Conservation (phyloP, 768 basidiomycete species). For the Boletus sp. region DNA sequence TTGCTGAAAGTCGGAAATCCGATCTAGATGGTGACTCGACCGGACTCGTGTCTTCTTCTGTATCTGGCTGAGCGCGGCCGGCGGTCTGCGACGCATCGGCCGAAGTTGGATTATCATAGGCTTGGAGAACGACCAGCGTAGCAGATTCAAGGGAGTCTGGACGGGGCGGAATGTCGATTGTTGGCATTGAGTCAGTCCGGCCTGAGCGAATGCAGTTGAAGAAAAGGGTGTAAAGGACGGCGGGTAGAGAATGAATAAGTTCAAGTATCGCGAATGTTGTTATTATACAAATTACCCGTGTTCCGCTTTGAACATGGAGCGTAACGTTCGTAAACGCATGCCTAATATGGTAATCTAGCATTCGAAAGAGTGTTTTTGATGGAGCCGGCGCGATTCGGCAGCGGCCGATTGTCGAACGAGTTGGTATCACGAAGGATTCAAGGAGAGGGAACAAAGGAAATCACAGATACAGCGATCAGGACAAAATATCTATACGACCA, state of each 20-base stretch:
- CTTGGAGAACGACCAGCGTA: constrained; percentile 27
- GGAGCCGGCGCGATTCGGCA: neutral
- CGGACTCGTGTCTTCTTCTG: constrained; percentile 5
- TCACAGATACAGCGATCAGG: too few relatives aligned
- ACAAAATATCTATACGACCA: too few relatives aligned
- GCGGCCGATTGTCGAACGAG: neutral
- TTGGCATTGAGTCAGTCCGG: constrained; percentile 11
- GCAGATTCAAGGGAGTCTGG: constrained; percentile 28
- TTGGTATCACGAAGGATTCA: too few relatives aligned
- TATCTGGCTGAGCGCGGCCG: neutral
- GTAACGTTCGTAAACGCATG: constrained; percentile 33
- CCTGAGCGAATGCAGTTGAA: neutral
- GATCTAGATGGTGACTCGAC: constrained; percentile 17
- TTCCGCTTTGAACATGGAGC: constrained; percentile 19
- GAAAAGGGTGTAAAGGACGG: constrained; percentile 3
- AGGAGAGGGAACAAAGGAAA: too few relatives aligned
- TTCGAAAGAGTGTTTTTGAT: neutral
- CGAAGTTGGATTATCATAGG: constrained; percentile 16
- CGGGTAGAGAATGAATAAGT: constrained; percentile 19
- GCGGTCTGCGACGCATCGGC: neutral
- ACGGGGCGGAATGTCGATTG: constrained; percentile 5
- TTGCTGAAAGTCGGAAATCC: constrained; percentile 23
- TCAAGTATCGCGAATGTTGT: constrained; percentile 1
- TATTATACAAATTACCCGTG: neutral
- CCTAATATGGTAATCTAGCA: constrained; percentile 21